Percentiles rank a stretch among this genome's conserved stretches.
Conservation (phyloP, 768 basidiomycete species). For the Suillus ampliporus region DNA sequence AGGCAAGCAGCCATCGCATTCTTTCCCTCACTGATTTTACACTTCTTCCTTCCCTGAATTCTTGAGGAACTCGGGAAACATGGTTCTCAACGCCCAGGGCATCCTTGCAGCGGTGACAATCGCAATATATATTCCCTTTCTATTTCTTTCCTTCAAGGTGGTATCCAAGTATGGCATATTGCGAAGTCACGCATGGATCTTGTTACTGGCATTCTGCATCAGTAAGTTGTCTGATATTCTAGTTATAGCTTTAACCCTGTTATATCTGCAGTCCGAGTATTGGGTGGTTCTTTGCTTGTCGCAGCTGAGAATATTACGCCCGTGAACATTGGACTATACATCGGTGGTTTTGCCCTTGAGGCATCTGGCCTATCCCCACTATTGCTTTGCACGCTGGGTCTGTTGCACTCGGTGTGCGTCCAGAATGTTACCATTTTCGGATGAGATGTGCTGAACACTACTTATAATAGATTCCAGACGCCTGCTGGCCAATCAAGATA, state of each 20-base stretch:
- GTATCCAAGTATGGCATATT: slow-evolving; percentile 60
- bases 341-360: slow-evolving; percentile 55
- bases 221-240: slow-evolving; percentile 42
- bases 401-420: slow-evolving; percentile 43
- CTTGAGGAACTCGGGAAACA: slow-evolving; percentile 18
- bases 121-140: slow-evolving; percentile 62
- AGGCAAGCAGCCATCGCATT: slow-evolving; percentile 1
- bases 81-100: slow-evolving; percentile 46
- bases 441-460: slow-evolving; percentile 11
- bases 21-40: slow-evolving; percentile 4
- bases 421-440: not conserved
- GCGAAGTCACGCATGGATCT: slow-evolving; percentile 67
- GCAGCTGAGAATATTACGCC: slow-evolving; percentile 53
- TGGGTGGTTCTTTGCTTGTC: slow-evolving; percentile 62
- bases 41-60: slow-evolving; percentile 7
- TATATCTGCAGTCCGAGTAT: slow-evolving; percentile 54
- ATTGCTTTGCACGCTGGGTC: slow-evolving; percentile 40
- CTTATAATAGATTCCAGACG: slow-evolving; percentile 35
- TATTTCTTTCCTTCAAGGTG: slow-evolving; percentile 50
- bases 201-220: slow-evolving; percentile 61
- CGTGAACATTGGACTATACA: slow-evolving; percentile 50
- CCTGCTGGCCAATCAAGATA: slow-evolving; percentile 25
- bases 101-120: slow-evolving; percentile 65
- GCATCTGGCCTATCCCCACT: slow-evolving; percentile 46
- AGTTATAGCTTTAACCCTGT: slow-evolving; percentile 10